Evolutionary conservation across 1,284 basidiomycete species (phyloP), one percentile per base, ranked within the genome.

Genomic region (Microstroma glucosiphilum): DNA sequence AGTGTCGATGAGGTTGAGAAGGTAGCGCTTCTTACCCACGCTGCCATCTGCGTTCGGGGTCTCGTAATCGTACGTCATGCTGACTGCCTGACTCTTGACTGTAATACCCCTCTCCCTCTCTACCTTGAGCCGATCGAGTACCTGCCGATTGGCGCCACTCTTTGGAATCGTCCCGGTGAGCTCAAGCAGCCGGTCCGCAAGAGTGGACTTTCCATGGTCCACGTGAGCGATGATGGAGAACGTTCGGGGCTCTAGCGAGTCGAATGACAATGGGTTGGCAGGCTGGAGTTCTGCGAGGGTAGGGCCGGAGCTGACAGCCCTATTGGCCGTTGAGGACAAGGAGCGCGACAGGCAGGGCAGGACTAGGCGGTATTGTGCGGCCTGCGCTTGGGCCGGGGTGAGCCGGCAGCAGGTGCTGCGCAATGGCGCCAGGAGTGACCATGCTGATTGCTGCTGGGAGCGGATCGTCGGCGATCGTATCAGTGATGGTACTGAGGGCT

Each of bases 1-100:
- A 0, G 96, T 98, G 79, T 99, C 94, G 73, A 99, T 94, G 41
- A 98, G 83, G 80, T 98, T 98, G 69, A 99, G 85, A 57, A 99
- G 83, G n/a, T 55, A 62, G 17, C 48, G 21, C n/a, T n/a, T 12
- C 9, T 43, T 37, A n/a, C 43, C 21, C 7, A 40, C 23, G 19
- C 12, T 13, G 40, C 13, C 11, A 21, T 46, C 56, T 25, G 19
- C 26, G 21, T 54, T 54, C 13, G 6, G 21, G 25, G 7, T 23
- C 53, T 65, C 61, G 62, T 70, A 66, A 55, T 65, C 61, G 63
- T 78, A 75, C 26, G 76, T 62, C 77, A 78, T 78, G 37, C 73
- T 73, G 41, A 78, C 77, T 3, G 77, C 72, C 60, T 78, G 60
- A 30, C 78, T 76, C 82, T 75, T 75, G 87, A 91, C 90, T 49